Evolutionary conservation across 306 rosid genomes (phyloP).

Genomic region (Neltuma alba): DNA sequence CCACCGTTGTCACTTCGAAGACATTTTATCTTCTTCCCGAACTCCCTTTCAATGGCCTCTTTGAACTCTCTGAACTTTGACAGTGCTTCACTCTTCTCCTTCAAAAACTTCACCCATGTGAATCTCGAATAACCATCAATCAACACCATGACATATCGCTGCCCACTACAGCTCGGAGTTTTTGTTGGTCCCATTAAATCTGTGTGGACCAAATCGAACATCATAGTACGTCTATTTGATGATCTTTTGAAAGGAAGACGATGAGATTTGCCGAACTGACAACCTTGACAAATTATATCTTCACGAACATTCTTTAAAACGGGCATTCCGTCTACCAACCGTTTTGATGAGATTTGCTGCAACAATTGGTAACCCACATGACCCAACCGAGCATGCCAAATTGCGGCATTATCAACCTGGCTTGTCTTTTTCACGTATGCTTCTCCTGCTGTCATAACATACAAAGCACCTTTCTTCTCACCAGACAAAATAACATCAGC

Average conservation of each 20-base stretch:
- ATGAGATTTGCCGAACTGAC: not conserved
- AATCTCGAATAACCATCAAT: not conserved
- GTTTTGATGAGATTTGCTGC: not conserved
- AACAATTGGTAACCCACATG: not conserved
- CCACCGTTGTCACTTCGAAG: not conserved
- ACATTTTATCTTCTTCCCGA: not conserved
- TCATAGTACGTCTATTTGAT: not conserved
- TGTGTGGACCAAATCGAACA: not conserved
- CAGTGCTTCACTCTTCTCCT: not conserved
- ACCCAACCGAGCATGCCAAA: not conserved
- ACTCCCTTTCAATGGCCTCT: not conserved
- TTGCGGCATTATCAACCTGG: not conserved
- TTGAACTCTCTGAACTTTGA: slow-evolving; percentile 25
- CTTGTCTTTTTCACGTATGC: not conserved
- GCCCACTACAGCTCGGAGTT: not conserved
- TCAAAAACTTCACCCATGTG: not conserved
- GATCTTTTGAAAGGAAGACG: not conserved
- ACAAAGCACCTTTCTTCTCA: too few species aligned
- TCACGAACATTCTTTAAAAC: not conserved
- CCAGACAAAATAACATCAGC: too few species aligned
- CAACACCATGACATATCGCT: not conserved
- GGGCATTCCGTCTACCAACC: not conserved
- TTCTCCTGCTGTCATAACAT: too few species aligned
- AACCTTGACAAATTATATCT: not conserved
- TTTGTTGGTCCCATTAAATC: not conserved